Percentiles rank a stretch among this genome's conserved stretches.
These are phyloP conservation scores for Zelopaecilomyces penicillatus DNA, from an alignment of 2,329 filamentous ascomycete genomes.

Conservation along the genomic window DNA sequence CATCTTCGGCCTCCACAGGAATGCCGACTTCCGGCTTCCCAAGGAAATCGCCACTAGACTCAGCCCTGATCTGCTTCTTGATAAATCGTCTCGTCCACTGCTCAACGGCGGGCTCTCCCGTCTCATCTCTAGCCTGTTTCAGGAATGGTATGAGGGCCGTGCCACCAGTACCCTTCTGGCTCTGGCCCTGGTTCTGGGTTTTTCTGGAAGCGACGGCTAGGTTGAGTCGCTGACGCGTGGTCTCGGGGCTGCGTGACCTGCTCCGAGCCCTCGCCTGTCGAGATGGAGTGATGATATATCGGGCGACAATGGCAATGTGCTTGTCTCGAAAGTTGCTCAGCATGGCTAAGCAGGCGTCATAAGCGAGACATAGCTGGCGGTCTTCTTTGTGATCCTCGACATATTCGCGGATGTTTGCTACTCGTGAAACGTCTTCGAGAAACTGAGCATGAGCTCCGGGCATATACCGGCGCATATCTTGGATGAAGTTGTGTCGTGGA, in stretches of 20 bases:
- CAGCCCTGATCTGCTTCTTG: slow-evolving; percentile 40
- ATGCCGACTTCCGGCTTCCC: slow-evolving; percentile 42
- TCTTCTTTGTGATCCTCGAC: slow-evolving; percentile 58
- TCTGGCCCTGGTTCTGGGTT: slow-evolving; percentile 35
- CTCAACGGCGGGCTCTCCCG: slow-evolving; percentile 78
- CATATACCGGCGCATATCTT: slow-evolving; percentile 97
- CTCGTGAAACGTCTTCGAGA: slow-evolving; percentile 65
- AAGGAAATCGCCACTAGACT: slow-evolving; percentile 47
- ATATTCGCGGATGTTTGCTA: slow-evolving; percentile 82
- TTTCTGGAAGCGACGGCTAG: slow-evolving; percentile 51
- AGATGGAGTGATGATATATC: slow-evolving; percentile 89
- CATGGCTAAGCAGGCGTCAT: slow-evolving; percentile 78
- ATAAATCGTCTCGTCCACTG: slow-evolving; percentile 52
- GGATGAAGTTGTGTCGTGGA: slow-evolving; percentile 71
- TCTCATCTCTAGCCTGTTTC: slow-evolving; percentile 94
- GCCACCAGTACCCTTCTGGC: slow-evolving; percentile 82
- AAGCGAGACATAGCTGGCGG: slow-evolving; percentile 64
- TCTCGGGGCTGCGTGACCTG: slow-evolving; percentile 49
- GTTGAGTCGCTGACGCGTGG: slow-evolving; percentile 45
- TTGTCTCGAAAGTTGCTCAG: slow-evolving; percentile 70
- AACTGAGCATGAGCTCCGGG: slow-evolving; percentile 87
- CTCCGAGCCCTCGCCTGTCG: slow-evolving; percentile 61
- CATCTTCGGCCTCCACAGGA: slow-evolving; percentile 32
- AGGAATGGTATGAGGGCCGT: slow-evolving; percentile 92
- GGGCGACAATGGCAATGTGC: slow-evolving; percentile 91